Base-by-base conservation (phyloP, 768 basidiomycete genomes). In the Lactarius pseudohatsudake region DNA sequence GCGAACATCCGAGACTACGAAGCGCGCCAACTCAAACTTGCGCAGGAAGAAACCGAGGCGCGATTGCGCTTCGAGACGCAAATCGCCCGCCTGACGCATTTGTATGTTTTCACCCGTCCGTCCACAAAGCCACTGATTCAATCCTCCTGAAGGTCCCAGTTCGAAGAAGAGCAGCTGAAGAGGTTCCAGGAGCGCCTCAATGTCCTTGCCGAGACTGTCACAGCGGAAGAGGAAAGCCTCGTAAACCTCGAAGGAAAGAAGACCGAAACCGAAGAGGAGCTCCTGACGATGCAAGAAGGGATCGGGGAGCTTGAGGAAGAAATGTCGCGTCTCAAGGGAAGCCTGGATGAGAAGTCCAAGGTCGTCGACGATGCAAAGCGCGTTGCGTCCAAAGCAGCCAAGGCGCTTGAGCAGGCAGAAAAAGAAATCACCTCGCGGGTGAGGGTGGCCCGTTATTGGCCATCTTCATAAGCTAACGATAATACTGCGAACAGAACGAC, bases 1-100 rank as follows among this genome's bases (percentile, higher is more conserved):
- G 75, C 78, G 18, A 88, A 88, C 76, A 94, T 99, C 69, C 86
- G 96, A 32, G 93, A 96, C 71, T 99, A 96, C 74, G 96, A 98
- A 76, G 91, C 94, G 74, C 86, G 90, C 26, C 94, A 96, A 73
- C 80, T 98, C 36, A 91, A 89, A 75, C 85, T 92, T 28, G 93
- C 92, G 0, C 89, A 94, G 76, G 91, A 92, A 72, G 94, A 94
- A 75, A 91, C 86, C 72, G 92, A 91, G 71, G 91, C 91, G 9
- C 80, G 92, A 64, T 77, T 95, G 70, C 84, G 89, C 57, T 96
- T 86, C 70, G 89, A 94, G 69, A 91, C 88, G 5, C 94, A 96
- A 75, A 90, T 96, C 66, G 89, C 90, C 0, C 83, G 96, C 10
- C 79, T 98, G 64, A 86, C 84, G 2, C 92, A 96, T 77, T 91